Evolutionary conservation across 2,329 filamentous ascomycete species (phyloP).

Genomic region (Colletotrichum zoysiae): DNA sequence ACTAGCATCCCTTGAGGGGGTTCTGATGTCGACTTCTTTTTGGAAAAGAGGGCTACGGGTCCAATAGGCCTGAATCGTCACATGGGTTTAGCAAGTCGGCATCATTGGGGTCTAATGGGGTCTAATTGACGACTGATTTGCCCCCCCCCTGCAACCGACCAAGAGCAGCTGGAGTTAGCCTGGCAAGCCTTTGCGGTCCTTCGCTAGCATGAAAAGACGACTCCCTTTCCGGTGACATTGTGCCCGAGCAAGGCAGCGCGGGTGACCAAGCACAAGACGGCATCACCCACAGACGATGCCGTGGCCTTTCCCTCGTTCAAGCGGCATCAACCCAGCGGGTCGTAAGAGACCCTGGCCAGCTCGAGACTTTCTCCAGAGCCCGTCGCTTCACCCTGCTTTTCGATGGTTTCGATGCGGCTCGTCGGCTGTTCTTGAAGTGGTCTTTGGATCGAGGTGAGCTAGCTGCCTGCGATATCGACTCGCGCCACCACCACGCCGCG

Average conservation of each 20-base stretch:
- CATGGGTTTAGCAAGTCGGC: too few species aligned
- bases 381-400: neutral
- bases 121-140: neutral
- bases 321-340: neutral
- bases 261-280: neutral
- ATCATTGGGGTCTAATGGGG: neutral
- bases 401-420: neutral
- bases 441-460: neutral
- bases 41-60: neutral
- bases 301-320: neutral
- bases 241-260: neutral
- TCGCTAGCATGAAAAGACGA: neutral
- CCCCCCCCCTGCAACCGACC: neutral
- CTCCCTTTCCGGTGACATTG: too few species aligned
- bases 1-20: neutral
- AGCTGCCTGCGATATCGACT: neutral
- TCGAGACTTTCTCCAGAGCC: neutral
- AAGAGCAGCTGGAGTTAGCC: neutral
- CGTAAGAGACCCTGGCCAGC: neutral
- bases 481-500: neutral
- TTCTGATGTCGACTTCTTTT: neutral
- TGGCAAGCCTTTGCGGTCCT: neutral
- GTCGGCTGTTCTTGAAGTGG: neutral
- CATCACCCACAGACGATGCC: neutral
- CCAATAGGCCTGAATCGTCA: neutral